phyloP scores from a whole-genome alignment of 352 stramenopile species.

The Pythium rishiriense region DNA sequence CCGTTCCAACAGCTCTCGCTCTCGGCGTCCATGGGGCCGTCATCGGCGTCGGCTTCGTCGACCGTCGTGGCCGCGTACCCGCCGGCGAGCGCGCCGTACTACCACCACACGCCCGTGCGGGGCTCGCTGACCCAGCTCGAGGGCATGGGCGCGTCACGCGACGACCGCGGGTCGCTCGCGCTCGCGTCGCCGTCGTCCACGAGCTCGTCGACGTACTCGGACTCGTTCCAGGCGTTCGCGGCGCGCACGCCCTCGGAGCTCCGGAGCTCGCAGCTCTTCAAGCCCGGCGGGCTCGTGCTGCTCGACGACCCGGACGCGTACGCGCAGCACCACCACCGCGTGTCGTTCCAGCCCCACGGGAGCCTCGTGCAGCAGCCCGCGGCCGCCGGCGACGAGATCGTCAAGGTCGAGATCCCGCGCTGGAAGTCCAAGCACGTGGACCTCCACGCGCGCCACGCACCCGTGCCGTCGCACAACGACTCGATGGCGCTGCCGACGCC shows the following conservation, averaged over 20 bases:
- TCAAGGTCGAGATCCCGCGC: slow-evolving; percentile 72
- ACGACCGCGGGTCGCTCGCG: slow-evolving; percentile 18
- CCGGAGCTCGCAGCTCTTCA: slow-evolving; percentile 23
- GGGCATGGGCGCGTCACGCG: slow-evolving; percentile 10
- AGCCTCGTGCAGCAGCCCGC: slow-evolving; percentile 22
- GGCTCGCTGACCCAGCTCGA: slow-evolving; percentile 26
- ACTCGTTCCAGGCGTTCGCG: slow-evolving; percentile 25
- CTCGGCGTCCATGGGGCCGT: slow-evolving; percentile 19
- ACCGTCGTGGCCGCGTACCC: slow-evolving; percentile 31
- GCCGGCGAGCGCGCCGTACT: slow-evolving; percentile 29
- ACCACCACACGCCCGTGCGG: slow-evolving; percentile 26
- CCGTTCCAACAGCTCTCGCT: slow-evolving; percentile 27
- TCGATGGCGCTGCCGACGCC: slow-evolving; percentile 1
- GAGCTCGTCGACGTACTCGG: slow-evolving; percentile 26
- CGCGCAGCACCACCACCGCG: slow-evolving; percentile 33
- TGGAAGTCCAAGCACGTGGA: slow-evolving; percentile 66
- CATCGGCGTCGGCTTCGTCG: slow-evolving; percentile 21
- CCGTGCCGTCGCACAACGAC: neutral
- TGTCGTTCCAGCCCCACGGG: slow-evolving; percentile 32
- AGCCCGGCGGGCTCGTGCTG: neutral
- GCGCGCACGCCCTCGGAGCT: slow-evolving; percentile 24
- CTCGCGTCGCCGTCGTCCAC: slow-evolving; percentile 26
- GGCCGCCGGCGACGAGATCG: slow-evolving; percentile 48
- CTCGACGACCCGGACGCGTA: slow-evolving; percentile 17
- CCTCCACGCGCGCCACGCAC: slow-evolving; percentile 12